phyloP scores from a whole-genome alignment of 495 filamentous ascomycete genomes.

The Talaromyces wortmannii region DNA sequence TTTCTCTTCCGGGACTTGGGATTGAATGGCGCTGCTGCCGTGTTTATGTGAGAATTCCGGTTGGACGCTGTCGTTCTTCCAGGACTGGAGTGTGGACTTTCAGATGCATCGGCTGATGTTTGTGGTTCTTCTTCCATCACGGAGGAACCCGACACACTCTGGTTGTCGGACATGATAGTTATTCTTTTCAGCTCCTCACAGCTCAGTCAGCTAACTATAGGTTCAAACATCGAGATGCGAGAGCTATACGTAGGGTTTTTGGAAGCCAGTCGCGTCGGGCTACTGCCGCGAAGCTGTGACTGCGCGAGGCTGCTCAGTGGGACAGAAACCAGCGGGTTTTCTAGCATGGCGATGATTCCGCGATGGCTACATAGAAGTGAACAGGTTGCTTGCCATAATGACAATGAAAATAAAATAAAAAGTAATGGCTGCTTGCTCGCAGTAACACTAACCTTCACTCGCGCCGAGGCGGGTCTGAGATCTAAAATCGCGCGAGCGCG shows the following conservation, averaged over 20 bases:
- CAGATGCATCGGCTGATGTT: not conserved
- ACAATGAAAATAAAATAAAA: too few relatives aligned
- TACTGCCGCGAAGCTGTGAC: not conserved
- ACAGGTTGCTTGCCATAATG: not conserved
- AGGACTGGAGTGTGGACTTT: not conserved
- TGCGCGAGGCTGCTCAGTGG: not conserved
- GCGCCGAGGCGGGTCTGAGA: too few relatives aligned
- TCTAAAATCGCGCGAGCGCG: too few relatives aligned
- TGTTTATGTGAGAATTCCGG: not conserved
- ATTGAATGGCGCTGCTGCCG: not conserved
- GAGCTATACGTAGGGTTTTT: not conserved
- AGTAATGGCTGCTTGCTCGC: too few relatives aligned
- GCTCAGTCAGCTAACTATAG: not conserved
- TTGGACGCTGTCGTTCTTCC: not conserved
- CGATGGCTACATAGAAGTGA: not conserved
- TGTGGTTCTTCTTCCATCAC: not conserved
- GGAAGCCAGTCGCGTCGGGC: not conserved
- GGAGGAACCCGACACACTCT: not conserved
- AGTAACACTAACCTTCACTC: too few relatives aligned
- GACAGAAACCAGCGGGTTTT: not conserved
- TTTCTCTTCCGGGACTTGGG: not conserved
- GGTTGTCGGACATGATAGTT: not conserved
- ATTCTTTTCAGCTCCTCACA: not conserved
- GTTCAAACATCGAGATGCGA: too few relatives aligned
- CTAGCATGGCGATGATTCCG: not conserved